Evolutionary conservation across 2,329 filamentous ascomycete genomes (phyloP).

Genomic region (Septoria linicola): DNA sequence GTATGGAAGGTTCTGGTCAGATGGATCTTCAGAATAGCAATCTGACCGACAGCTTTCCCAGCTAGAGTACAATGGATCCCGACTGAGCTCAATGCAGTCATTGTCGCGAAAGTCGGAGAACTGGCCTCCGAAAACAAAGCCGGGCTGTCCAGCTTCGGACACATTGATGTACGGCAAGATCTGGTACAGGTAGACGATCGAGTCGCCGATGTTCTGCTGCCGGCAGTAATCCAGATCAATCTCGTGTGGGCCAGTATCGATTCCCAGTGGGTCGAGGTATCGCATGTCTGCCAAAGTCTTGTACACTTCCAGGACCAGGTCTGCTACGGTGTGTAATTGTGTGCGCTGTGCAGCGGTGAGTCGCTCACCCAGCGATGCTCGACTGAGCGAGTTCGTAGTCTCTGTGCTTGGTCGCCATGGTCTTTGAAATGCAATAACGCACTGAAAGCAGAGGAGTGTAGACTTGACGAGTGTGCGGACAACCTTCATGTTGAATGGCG

Average conservation of each 20-base stretch:
- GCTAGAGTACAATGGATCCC: constrained; percentile 4
- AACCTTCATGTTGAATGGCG: too few species aligned
- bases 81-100: not conserved
- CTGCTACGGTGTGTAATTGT: not conserved
- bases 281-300: constrained; percentile 3
- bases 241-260: not conserved
- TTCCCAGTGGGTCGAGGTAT: constrained; percentile 7
- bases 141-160: not conserved
- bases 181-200: constrained; percentile 8
- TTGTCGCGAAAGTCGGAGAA: constrained; percentile 4
- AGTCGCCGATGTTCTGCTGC: not conserved
- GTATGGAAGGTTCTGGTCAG: constrained; percentile 9
- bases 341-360: not conserved
- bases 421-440: too few species aligned
- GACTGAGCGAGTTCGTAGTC: too few species aligned
- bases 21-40: not conserved
- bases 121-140: constrained; percentile 1
- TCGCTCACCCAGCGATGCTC: not conserved
- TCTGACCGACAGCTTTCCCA: not conserved
- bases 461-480: too few species aligned
- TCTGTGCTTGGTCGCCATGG: too few species aligned
- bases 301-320: constrained; percentile 5
- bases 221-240: constrained; percentile 1
- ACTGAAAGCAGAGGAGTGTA: too few species aligned
- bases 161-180: constrained; percentile 7